Base-by-base conservation (phyloP, 192 early-diverging fungal genomes). In the Backusella luteola region DNA sequence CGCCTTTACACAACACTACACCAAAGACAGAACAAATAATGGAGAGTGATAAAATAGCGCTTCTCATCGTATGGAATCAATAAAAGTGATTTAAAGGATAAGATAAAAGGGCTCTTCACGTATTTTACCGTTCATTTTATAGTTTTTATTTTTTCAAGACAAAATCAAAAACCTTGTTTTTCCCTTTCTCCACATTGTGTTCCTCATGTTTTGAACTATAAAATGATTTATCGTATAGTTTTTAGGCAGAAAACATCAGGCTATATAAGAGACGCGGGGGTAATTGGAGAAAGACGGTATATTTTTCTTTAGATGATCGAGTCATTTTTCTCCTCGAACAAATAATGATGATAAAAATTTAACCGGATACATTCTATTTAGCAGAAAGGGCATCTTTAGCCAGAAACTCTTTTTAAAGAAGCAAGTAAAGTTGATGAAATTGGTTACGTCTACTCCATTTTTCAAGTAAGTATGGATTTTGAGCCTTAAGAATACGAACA, bases 301-400 rank as follows among this genome's bases (percentile, higher is more conserved):
- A 29, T 12, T 14, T 63, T 12, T 26, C 7, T 4, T 14, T 63
- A 29, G 21, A 8, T 63, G 3, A 63, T 12, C 23, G 7, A 26
- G 23, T 23, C 12, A 63, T 63, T 63, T 63, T 63, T 63, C 56
- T 63, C 56, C 56, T 63, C 56, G 56, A 63, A 63, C 56, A 63
- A 63, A 63, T 63, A 63, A 26, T 12, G 11, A 63, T 4, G 11
- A 63, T 12, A 63, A 5, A 11, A 11, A 29, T 56, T 21, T 56
- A 44, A 9, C n/a, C 53, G 1, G 53, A 1, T 26, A 23, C 8
- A 56, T 21, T 56, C 5, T 49, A 19, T 52, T 39, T 39, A 39
- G 11, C 38, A 9, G 11, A 6, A 39, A 39, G 15, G 5, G 19
- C 4, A 17, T 7, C 8, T 71, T 42, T 41, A 14, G 19, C 34